Evolutionary conservation across 495 filamentous ascomycete species (phyloP).

Genomic region (Lepidopterella palustris): DNA sequence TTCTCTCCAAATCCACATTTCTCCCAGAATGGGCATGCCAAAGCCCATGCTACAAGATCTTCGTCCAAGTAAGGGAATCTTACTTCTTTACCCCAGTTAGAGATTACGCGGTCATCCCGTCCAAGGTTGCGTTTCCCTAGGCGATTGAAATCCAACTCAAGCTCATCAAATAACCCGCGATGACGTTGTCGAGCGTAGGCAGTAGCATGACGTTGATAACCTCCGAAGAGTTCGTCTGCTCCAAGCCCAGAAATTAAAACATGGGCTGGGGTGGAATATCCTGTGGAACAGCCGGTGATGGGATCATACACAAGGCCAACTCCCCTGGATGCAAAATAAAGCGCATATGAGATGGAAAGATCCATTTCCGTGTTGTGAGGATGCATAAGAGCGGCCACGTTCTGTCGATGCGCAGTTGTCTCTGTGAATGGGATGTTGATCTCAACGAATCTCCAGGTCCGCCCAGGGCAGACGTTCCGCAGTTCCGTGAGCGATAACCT

Average conservation of each 20-base stretch:
- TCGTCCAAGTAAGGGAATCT: conserved; percentile 93
- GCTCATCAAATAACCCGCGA: conserved; percentile 67
- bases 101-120: conserved; percentile 84
- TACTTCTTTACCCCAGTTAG: conserved; percentile 83
- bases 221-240: conserved; percentile 92
- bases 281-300: conserved; percentile 10
- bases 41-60: conserved; percentile 71
- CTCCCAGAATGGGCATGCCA: conserved; percentile 64
- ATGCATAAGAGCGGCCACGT: conserved; percentile 68
- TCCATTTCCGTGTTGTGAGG: conserved; percentile 99
- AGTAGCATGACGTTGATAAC: conserved; percentile 77
- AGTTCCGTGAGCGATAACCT: conserved; percentile 70
- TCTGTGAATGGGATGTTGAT: conserved; percentile 82
- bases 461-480: conserved; percentile 58
- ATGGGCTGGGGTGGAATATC: conserved; percentile 65
- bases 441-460: conserved; percentile 75
- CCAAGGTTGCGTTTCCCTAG: conserved; percentile 91
- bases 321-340: conserved; percentile 90
- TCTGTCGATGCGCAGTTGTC: conserved; percentile 59
- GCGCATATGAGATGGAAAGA: conserved; percentile 83
- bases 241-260: conserved; percentile 89
- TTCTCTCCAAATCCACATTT: conserved; percentile 70
- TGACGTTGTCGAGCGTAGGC: conserved; percentile 65
- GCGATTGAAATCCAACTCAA: conserved; percentile 77
- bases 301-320: conserved; percentile 45